Percentiles rank a stretch among this genome's conserved stretches.
Evolutionary conservation across 805 yeast species (phyloP).

Genomic region (Kuraishia capsulata): DNA sequence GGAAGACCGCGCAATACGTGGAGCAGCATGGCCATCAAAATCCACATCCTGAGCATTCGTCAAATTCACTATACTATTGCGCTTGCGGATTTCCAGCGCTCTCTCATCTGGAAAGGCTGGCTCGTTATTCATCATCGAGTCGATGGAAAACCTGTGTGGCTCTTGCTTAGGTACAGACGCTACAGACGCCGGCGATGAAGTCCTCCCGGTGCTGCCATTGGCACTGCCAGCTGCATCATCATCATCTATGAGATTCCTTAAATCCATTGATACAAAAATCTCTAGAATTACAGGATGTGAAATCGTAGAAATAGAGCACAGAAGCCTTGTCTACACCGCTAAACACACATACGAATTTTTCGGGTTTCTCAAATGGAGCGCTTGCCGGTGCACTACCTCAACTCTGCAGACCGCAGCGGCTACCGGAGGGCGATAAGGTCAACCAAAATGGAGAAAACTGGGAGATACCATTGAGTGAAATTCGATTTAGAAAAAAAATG

Average conservation of each 20-base stretch:
- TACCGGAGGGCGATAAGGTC: too few species aligned
- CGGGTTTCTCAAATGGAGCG: too few species aligned
- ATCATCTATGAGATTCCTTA: conserved; percentile 1
- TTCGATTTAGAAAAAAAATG: too few species aligned
- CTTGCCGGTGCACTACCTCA: too few species aligned
- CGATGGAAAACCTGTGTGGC: conserved; percentile 2
- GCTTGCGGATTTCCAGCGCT: conserved; percentile 9
- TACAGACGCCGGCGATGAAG: not conserved
- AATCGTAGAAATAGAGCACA: too few species aligned
- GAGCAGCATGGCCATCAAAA: conserved; percentile 23
- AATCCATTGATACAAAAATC: conserved; percentile 2
- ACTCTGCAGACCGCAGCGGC: too few species aligned
- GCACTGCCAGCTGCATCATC: too few species aligned
- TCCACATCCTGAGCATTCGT: conserved; percentile 40
- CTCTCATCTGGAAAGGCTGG: not conserved
- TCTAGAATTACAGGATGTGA: too few species aligned
- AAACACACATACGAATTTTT: too few species aligned
- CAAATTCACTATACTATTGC: conserved; percentile 22
- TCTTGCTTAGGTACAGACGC: not conserved
- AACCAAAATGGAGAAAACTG: too few species aligned
- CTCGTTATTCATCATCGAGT: conserved; percentile 3
- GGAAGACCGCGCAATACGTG: not conserved
- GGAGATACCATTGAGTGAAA: too few species aligned
- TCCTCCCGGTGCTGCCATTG: not conserved
- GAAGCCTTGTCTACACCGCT: too few species aligned